Evolutionary conservation across 2,329 filamentous ascomycete genomes (phyloP), one percentile per base, ranked within the genome.

Genomic region (Dendryphion nanum): DNA sequence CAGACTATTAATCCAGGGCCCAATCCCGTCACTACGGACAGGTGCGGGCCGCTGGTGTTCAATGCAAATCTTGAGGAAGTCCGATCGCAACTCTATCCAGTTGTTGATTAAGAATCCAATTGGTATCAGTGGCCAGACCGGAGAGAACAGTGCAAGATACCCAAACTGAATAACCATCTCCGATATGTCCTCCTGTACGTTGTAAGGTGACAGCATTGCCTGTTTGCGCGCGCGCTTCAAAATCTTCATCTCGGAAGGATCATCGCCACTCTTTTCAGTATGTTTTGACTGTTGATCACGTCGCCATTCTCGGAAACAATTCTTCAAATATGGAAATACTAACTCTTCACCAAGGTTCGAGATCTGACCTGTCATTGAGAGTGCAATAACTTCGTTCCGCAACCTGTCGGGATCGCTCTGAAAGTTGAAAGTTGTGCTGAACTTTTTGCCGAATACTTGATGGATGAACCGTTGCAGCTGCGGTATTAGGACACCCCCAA

Each of bases 401-500:
- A 64, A 26, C 16, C 57, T 45, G 29, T 61, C 47, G 2, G 59
- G 47, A 30, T 64, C 57, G 8, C 53, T 50, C 5, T 35, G 38
- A 40, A 64, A 63, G 6, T 18, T 37, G 18, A 46, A 46, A 13
- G 46, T 40, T 10, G 31, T 33, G 23, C 42, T 34, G 1, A 32
- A 41, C 16, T 48, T 41, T 12, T 26, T 35, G 4, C 53, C 47
- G 12, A 53, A 16, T 4, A 38, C 28, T 4, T 32, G 37, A 21
- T 57, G 43, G 36, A 60, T 48, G 19, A 48, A 40, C 35, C 35
- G 37, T 19, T 57, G 47, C 3, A 63, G 18, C 13, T 50, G 10
- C 2, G 56, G 57, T 18, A 64, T 49, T 6, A 61, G 41, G 1
- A 34, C 38, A 26, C 82, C 81, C 12, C 88, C 91, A 54, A 97